Base-by-base conservation (phyloP, 1,139 yeast species). In the Lodderomyces beijingensis region DNA sequence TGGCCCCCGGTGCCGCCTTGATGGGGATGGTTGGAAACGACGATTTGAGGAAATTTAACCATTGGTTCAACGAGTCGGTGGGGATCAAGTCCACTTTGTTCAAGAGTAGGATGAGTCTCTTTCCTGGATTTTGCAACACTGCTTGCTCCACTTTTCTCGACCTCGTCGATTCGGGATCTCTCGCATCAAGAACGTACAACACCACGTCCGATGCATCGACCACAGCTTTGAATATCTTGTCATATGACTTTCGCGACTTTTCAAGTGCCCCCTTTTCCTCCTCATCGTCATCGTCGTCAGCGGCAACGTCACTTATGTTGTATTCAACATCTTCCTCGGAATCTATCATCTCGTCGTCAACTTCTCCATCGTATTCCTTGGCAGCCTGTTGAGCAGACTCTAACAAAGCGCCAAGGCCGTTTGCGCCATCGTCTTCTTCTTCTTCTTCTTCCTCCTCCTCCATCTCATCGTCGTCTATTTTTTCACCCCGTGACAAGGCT, bases 161-260 rank as follows among this genome's bases (percentile, higher is more conserved):
- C 54, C 99, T 77, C 4, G 98, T 91, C 21, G 89, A 79, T 57
- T 86, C 96, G 33, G 99, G 98, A 59, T 91, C 96, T 59, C 99
- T 79, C 3, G 99, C 96, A 62, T 91, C 99, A 51, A 91, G 67
- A 15, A 91, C 96, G 49, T 93, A 91, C 36, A 91, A 68, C 18
- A 91, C 70, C 37, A 91, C 96, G 59, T 89, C 97, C 2, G 96
- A 70, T 18, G 88, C 80, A 38, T 87, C 96, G 30, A 89, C 89
- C 26, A 80, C 88, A 4, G 79, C 63, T 53, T 80, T 81, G 65
- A 83, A 82, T 32, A 89, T 84, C 58, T 88, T 86, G 55, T 88
- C 95, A 60, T 85, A 91, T 9, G 96, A 93, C 56, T 84, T 88
- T 56, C 97, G 77, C 6, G 96, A 88, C 50, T 82, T 79, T 42